Evolutionary conservation across 257 asterid genomes (phyloP), one percentile per base, ranked within the genome.

Genomic region (Petrea volubilis): DNA sequence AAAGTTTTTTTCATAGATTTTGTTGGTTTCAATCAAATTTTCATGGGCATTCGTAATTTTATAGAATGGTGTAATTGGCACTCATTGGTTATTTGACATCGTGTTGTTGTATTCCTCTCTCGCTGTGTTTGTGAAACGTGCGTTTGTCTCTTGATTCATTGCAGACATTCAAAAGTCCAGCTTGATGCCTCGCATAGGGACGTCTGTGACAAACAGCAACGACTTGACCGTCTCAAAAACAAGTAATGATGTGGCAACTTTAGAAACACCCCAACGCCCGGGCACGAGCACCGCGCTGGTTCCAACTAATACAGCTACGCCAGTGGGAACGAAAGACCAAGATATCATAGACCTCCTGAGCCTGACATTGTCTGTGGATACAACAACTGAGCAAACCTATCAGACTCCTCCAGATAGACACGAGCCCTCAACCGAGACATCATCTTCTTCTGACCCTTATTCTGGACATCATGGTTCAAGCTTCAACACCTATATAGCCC

Each of bases 341-440:
- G 95, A 86, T 68, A 81, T 91, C 28, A 85, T 85, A 3, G 96
- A 91, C 74, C 96, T 90, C 57, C 73, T 90, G 72, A 92, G 93
- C 84, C 75, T 89, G 49, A 82, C 93, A 31, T 71, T 93, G 41
- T 76, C 94, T 18, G 78, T 84, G 14, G 38, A 74, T 53, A 29
- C 74, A 58, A 21, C 89, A 33, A 57, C 79, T 2, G 84, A 92
- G 25, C 85, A 77, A 60, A 72, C 81, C 40, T 64, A 87, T 34
- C 80, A 77, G 24, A 31, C 74, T 17, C 31, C 79, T 36, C 79
- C 80, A 0, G n/a, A n/a, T n/a, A n/a, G n/a, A n/a, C n/a, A n/a
- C 34, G 51, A 77, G 76, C 41, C 73, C 65, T 76, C 64, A 83
- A 46, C 76, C 60, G 71, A 41, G 60, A 36, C 87, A 9, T 76